phyloP scores from a whole-genome alignment of 306 rosid species.

The Clitoria ternatea region DNA sequence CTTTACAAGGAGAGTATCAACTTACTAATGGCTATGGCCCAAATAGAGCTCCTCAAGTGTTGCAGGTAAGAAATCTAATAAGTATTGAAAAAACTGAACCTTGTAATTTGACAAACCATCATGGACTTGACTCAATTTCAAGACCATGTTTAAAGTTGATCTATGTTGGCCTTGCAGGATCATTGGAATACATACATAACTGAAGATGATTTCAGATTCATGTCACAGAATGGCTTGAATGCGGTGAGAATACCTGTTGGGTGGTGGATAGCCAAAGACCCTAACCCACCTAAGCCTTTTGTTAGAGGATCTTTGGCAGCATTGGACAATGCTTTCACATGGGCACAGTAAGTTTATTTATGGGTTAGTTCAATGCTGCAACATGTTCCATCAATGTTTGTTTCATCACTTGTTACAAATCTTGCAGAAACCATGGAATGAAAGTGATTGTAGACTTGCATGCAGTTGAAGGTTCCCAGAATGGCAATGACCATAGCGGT shows the following conservation, averaged over 20 bases:
- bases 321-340: conserved; percentile 59
- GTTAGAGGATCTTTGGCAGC: conserved; percentile 52
- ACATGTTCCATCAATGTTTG: neutral
- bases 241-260: conserved; percentile 68
- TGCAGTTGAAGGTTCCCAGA: conserved; percentile 57
- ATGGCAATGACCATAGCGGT: conserved; percentile 46
- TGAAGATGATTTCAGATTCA: conserved; percentile 55
- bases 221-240: conserved; percentile 48
- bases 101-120: neutral
- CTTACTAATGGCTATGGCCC: conserved; percentile 62
- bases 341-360: conserved; percentile 46
- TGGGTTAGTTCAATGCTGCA: neutral
- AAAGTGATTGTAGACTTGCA: conserved; percentile 54
- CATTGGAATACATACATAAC: conserved; percentile 56
- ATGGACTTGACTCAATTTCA: neutral
- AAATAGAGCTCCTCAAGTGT: conserved; percentile 39
- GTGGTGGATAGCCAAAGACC: conserved; percentile 64
- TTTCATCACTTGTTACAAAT: neutral
- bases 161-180: conserved; percentile 25
- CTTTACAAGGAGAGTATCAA: conserved; percentile 51
- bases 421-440: conserved; percentile 38
- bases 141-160: neutral
- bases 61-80: conserved; percentile 27
- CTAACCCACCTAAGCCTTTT: conserved; percentile 61
- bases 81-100: neutral